Percentiles rank a stretch among this genome's conserved stretches.
Conservation (phyloP, 495 filamentous ascomycete species). For the Aspergillus bridgeri region DNA sequence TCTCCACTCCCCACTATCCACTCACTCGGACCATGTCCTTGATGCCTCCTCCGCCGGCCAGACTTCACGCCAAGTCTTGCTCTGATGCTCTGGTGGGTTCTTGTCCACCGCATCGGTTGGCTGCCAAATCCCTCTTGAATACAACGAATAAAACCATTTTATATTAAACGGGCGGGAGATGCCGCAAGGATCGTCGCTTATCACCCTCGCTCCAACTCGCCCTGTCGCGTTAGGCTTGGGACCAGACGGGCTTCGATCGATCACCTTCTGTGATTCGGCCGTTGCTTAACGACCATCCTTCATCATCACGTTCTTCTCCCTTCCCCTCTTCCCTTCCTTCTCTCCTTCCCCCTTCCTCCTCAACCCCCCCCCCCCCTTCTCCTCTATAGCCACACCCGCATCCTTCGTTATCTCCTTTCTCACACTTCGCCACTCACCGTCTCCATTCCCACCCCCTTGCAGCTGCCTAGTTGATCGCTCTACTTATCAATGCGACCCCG, state of each 20-base stretch:
- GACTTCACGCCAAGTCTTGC: background rate
- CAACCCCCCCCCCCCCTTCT: background rate
- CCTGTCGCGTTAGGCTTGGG: background rate
- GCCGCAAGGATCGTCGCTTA: slow-evolving; percentile 17
- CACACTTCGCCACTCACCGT: too few relatives aligned
- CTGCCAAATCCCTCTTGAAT: background rate
- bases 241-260: background rate
- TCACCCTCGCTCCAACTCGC: slow-evolving; percentile 2
- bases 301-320: background rate
- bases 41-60: background rate
- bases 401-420: background rate
- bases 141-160: background rate
- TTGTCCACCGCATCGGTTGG: background rate
- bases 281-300: background rate
- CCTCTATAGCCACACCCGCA: background rate
- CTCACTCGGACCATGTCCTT: background rate
- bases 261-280: background rate
- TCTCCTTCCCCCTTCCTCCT: slow-evolving; percentile 2
- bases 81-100: background rate
- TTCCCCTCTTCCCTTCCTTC: background rate
- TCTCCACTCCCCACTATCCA: background rate
- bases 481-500: slow-evolving; percentile 23
- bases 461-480: slow-evolving; percentile 4
- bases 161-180: slow-evolving; percentile 12
- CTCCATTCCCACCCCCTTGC: slow-evolving; percentile 6